Evolutionary conservation across 2,329 filamentous ascomycete species (phyloP).

Genomic region (Fusarium pseudograminearum): DNA sequence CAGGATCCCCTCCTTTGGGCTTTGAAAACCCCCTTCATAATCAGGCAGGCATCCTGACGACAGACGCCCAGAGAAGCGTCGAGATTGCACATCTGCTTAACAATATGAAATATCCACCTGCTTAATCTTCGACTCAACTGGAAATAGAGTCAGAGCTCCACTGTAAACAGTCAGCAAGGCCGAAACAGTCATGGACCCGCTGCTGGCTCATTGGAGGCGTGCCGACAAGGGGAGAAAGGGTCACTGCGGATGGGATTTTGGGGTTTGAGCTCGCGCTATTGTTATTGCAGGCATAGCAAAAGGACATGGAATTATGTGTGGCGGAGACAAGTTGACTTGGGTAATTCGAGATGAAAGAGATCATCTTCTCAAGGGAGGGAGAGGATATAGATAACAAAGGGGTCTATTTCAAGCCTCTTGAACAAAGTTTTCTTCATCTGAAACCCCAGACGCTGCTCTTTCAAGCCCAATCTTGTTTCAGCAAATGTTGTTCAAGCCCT

Average conservation of each 20-base stretch:
- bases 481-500: slow-evolving; percentile 17
- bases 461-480: slow-evolving; percentile 24
- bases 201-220: slow-evolving; percentile 45
- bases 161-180: slow-evolving; percentile 37
- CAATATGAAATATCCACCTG: slow-evolving; percentile 46
- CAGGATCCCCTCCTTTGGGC: slow-evolving; percentile 17
- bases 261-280: slow-evolving; percentile 44
- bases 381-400: slow-evolving; percentile 21
- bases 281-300: slow-evolving; percentile 43
- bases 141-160: slow-evolving; percentile 45
- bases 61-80: slow-evolving; percentile 25
- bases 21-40: slow-evolving; percentile 9
- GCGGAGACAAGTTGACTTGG: slow-evolving; percentile 21
- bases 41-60: slow-evolving; percentile 23
- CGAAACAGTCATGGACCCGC: slow-evolving; percentile 43
- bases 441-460: slow-evolving; percentile 13
- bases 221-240: slow-evolving; percentile 29
- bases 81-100: slow-evolving; percentile 41
- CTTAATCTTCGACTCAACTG: slow-evolving; percentile 28
- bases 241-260: slow-evolving; percentile 28
- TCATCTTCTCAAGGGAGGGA: slow-evolving; percentile 23
- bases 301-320: slow-evolving; percentile 43
- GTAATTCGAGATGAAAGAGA: slow-evolving; percentile 29
- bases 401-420: slow-evolving; percentile 7
- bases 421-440: slow-evolving; percentile 8